Percentiles rank a stretch among this genome's conserved stretches.
phyloP scores from a whole-genome alignment of 2,329 filamentous ascomycete genomes.

The Aspergillus fumigatus region DNA sequence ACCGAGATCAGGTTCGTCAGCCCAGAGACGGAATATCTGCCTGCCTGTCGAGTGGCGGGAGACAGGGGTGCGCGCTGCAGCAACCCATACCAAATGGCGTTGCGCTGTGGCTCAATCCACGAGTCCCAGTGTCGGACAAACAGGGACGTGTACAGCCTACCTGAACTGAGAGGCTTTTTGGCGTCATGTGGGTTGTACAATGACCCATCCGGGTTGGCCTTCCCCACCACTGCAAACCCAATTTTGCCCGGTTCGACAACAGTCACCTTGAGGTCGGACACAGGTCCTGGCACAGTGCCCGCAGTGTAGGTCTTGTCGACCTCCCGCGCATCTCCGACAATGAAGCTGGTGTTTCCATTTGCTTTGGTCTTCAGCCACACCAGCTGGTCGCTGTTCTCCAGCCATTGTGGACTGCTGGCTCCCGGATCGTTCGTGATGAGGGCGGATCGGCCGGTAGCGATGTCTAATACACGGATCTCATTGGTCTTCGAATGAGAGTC shows the following conservation, averaged over 20 bases:
- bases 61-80: slow-evolving; percentile 38
- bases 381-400: slow-evolving; percentile 40
- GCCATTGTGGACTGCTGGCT: slow-evolving; percentile 45
- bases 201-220: slow-evolving; percentile 44
- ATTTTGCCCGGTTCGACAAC: slow-evolving; percentile 38
- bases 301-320: slow-evolving; percentile 41
- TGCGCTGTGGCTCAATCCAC: slow-evolving; percentile 46
- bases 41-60: slow-evolving; percentile 33
- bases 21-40: slow-evolving; percentile 37
- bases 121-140: slow-evolving; percentile 53
- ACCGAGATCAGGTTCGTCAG: slow-evolving; percentile 42
- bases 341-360: slow-evolving; percentile 45
- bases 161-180: slow-evolving; percentile 43
- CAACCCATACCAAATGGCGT: slow-evolving; percentile 47
- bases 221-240: slow-evolving; percentile 45
- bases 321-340: slow-evolving; percentile 40
- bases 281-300: slow-evolving; percentile 42
- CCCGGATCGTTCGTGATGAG: slow-evolving; percentile 43
- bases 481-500: slow-evolving; percentile 44
- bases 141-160: slow-evolving; percentile 47
- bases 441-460: slow-evolving; percentile 36
- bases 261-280: slow-evolving; percentile 45
- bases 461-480: slow-evolving; percentile 44
- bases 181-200: slow-evolving; percentile 49
- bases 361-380: slow-evolving; percentile 44